Conservation (phyloP, 2,329 filamentous ascomycete genomes). For the Trematosphaeria pertusa region DNA sequence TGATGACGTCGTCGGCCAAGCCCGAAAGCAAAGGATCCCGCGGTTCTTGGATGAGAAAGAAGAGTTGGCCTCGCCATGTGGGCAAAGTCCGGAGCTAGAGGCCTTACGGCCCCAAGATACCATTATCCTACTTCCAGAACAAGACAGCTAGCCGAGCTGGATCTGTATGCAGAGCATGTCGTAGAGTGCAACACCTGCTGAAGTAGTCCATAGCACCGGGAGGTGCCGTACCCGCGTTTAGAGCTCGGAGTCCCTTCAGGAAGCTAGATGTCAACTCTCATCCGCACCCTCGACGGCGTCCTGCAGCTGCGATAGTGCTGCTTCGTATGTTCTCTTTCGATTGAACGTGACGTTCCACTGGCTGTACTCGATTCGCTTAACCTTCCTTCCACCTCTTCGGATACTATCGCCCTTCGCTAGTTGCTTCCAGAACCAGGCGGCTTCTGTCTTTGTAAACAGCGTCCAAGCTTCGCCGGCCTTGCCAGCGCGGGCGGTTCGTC, state of each 20-base stretch:
- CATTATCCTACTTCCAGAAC: no score
- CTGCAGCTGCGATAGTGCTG: slow-evolving; percentile 67
- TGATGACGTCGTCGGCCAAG: no score
- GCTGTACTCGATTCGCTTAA: slow-evolving; percentile 54
- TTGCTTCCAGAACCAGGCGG: slow-evolving; percentile 89
- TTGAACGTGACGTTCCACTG: slow-evolving; percentile 49
- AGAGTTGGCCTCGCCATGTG: neutral
- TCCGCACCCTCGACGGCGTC: slow-evolving; percentile 60
- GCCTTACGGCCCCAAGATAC: neutral
- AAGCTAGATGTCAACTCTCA: neutral
- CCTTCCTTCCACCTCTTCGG: slow-evolving; percentile 52
- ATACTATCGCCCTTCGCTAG: slow-evolving; percentile 68
- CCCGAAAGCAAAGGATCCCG: no score
- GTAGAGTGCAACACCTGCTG: no score
- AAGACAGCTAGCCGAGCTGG: no score
- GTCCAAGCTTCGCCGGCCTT: slow-evolving; percentile 83
- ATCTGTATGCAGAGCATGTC: no score
- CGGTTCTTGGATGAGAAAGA: no score
- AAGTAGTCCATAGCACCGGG: no score
- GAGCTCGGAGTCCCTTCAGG: no score
- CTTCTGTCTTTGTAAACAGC: slow-evolving; percentile 80
- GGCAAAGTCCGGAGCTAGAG: neutral
- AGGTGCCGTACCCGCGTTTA: neutral
- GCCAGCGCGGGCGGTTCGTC: slow-evolving; percentile 85
- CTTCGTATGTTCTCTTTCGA: slow-evolving; percentile 53